Evolutionary conservation across 2,329 filamentous ascomycete genomes (phyloP), one percentile per base, ranked within the genome.

Genomic region (Monosporascus sp.): DNA sequence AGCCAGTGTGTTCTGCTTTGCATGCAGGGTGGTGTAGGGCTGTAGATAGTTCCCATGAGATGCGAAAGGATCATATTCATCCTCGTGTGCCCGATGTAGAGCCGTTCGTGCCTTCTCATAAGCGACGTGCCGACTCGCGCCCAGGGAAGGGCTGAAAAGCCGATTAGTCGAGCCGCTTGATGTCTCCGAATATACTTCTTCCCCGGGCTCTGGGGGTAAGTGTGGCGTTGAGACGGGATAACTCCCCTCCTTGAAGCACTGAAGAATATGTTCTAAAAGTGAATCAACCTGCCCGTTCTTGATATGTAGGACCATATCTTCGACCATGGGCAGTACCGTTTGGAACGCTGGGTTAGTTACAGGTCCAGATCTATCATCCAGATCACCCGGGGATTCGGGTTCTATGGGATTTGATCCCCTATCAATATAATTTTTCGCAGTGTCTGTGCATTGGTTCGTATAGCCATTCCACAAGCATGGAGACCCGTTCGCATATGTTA

Each of bases 251-350:
- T 70, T 72, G 57, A 82, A 79, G 2, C 75, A 73, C 28, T 70
- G 66, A 35, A 84, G 69, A 17, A 78, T 72, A 1, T 71, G 71
- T 22, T 78, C 74, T 1, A 85, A 65, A 0, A 77, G 61, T 2
- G 64, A 55, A 54, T 80, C 72, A 0, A 65, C 62, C 1, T 67
- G 64, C 2, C 74, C 74, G 8, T 75, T 72, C 15, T 74, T 77
- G 52, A 86, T 75, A 46, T 80, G 72, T 24, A 87, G 70, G 2
- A 85, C 72, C 1, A 85, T 62, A 55, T 86, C 79, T 60, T 86
- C 84, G 0, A 72, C 60, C 43, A 82, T 66, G 0, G 78, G 75
- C 22, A 86, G 69, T 0, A 82, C 72, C 1, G 78, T 70, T 37
- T 73, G 68, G 40, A 74, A 74, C 0, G 63, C 51, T 17, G 62